These are phyloP conservation scores for Colletotrichum sp. DNA, from an alignment of 2,329 filamentous ascomycete species.

Conservation along the genomic window DNA sequence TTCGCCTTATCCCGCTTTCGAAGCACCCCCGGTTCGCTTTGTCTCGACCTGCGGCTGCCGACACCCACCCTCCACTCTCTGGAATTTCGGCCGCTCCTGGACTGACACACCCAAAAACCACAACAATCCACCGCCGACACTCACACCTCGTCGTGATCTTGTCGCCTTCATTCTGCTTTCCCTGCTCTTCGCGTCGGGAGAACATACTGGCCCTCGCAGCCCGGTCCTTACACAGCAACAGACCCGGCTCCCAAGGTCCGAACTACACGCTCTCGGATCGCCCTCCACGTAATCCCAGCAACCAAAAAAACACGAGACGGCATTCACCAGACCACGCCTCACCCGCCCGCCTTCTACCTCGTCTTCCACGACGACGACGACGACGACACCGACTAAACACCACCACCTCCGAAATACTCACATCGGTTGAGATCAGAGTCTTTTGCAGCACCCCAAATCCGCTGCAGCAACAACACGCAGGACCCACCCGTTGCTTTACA, in stretches of 20 bases:
- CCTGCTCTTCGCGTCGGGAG: neutral
- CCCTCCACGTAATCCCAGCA: conserved; percentile 8
- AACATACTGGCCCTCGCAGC: neutral
- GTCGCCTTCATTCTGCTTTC: neutral
- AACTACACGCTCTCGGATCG: neutral
- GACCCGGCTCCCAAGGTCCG: neutral
- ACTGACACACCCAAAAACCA: conserved; percentile 16
- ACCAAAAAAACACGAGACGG: conserved; percentile 18
- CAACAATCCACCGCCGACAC: conserved; percentile 14
- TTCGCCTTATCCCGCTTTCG: conserved; percentile 2
- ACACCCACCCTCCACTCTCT: conserved; percentile 18
- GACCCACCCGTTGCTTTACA: neutral
- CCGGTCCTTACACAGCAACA: neutral
- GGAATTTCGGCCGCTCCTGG: conserved; percentile 21
- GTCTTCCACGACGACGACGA: neutral
- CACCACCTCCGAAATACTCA: neutral
- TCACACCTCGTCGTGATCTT: neutral
- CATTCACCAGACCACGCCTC: neutral
- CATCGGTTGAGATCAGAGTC: neutral
- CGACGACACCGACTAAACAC: neutral
- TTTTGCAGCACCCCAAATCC: neutral
- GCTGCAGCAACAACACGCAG: neutral
- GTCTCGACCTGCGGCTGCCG: conserved; percentile 17
- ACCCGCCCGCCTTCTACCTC: neutral
- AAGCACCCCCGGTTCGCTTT: conserved; percentile 12